Base-by-base conservation (phyloP, 148 eudicot species). In the Polygonum aviculare region DNA sequence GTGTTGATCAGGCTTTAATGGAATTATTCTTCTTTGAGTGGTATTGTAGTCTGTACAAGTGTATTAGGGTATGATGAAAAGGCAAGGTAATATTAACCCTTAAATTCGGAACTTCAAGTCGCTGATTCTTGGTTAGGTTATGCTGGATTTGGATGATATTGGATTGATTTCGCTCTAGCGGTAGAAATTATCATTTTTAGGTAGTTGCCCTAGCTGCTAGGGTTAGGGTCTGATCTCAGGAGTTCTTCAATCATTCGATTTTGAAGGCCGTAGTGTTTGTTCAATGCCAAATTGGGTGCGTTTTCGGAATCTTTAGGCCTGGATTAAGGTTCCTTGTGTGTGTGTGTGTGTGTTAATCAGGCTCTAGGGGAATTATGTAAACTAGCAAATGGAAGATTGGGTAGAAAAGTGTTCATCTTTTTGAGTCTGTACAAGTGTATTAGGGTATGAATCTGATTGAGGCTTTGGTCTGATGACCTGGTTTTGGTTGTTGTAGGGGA, bases 401-500 rank as follows among this genome's bases (percentile, higher is more conserved):
- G 39, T 14, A 60, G 5, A 22, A 8, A 60, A 33, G 11, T 63
- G 39, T 63, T 57, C 63, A 57, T 19, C 31, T n/a, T 51, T 49
- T 51, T 51, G 19, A 51, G 69, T 31, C 31, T 65, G 71, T 1
- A 12, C 10, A 7, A 12, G 41, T 62, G 5, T 15, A 67, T 6
- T 65, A 14, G 44, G 72, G 38, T 38, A 36, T 67, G 72, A 36
- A 67, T 67, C 44, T 15, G 18, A 40, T 31, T 67, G 44, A 5
- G 9, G 11, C 36, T 31, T 60, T 26, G 31, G 33, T 22, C 65
- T 57, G 63, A 31, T 67, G 1, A 5, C 44, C n/a, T 50, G 70
- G 55, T 63, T 9, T 76, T 71, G 31, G 31, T 26, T 26, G 31
- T 69, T 79, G 57, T 82, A 91, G 98, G 97, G 78, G 98, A 88